Evolutionary conservation across 2,329 filamentous ascomycete species (phyloP).

Genomic region (Colletotrichum sp.): DNA sequence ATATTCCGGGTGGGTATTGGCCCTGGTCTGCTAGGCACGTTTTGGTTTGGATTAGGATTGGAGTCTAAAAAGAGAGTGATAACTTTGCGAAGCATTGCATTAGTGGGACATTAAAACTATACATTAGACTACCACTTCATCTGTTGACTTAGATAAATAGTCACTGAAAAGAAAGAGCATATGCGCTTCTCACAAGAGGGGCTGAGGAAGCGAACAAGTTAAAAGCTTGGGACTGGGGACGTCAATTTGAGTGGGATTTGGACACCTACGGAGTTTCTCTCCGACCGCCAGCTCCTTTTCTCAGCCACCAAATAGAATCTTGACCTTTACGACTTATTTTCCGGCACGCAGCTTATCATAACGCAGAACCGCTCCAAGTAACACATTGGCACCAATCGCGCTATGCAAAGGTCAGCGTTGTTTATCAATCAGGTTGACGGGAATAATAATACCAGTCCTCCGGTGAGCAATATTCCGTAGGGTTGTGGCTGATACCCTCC

Average conservation of each 20-base stretch:
- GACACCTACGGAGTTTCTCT: not conserved
- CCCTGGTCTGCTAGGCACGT: fast-evolving
- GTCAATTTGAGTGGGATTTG: not conserved
- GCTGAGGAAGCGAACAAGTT: not conserved
- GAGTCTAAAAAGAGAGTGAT: not conserved
- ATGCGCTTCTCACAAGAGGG: not conserved
- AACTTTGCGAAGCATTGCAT: not conserved
- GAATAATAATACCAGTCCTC: not conserved
- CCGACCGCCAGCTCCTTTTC: not conserved
- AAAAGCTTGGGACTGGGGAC: not conserved
- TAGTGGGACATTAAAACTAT: no score
- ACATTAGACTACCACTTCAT: not conserved
- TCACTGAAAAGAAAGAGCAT: fast-evolving
- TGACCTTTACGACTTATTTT: not conserved
- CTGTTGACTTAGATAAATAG: fast-evolving
- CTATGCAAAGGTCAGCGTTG: not conserved
- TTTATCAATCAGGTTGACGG: not conserved
- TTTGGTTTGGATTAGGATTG: not conserved
- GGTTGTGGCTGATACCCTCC: not conserved
- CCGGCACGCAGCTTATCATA: not conserved
- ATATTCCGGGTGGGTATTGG: not conserved
- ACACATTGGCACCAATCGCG: not conserved
- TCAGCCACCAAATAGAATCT: not conserved
- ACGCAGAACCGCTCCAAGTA: not conserved
- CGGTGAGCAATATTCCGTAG: not conserved